Percentiles rank a stretch among this genome's conserved stretches.
These are phyloP conservation scores for Fusarium graminum DNA, from an alignment of 2,329 filamentous ascomycete genomes.

Conservation along the genomic window DNA sequence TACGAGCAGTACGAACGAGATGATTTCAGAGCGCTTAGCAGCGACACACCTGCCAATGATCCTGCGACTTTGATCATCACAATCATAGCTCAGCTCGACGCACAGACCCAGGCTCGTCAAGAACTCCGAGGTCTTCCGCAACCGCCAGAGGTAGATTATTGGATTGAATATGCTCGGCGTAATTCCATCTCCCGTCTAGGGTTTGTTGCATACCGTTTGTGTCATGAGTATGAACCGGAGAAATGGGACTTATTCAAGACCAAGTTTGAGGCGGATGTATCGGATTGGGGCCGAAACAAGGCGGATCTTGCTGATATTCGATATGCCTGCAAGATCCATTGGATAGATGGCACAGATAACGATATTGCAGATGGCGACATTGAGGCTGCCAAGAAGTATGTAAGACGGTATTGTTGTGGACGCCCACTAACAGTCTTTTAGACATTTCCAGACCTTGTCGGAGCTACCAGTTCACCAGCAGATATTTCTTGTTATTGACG, in stretches of 20 bases:
- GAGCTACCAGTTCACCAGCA: background rate
- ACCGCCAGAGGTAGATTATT: background rate
- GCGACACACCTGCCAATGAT: background rate
- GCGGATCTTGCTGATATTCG: slow-evolving; percentile 24
- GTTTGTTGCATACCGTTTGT: slow-evolving; percentile 43
- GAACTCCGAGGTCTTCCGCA: slow-evolving; percentile 24
- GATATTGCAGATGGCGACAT: slow-evolving; percentile 37
- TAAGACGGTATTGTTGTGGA: background rate
- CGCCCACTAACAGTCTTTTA: background rate
- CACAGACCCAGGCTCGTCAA: slow-evolving; percentile 18
- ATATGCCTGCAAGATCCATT: slow-evolving; percentile 37
- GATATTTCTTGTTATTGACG: slow-evolving; percentile 44
- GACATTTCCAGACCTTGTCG: slow-evolving; percentile 16
- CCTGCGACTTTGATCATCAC: slow-evolving; percentile 11
- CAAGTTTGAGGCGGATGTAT: slow-evolving; percentile 46
- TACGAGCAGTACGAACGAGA: background rate
- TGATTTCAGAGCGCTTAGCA: background rate
- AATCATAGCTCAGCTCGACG: slow-evolving; percentile 19
- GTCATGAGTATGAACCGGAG: slow-evolving; percentile 34
- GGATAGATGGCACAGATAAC: slow-evolving; percentile 41
- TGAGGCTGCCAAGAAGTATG: slow-evolving; percentile 41
- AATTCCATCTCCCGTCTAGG: rapidly evolving
- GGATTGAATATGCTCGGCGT: slow-evolving; percentile 20
- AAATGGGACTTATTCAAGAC: slow-evolving; percentile 46
- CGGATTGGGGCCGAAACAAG: slow-evolving; percentile 45